Evolutionary conservation across 1,139 yeast species (phyloP).

Genomic region (Wickerhamomyces sp.): DNA sequence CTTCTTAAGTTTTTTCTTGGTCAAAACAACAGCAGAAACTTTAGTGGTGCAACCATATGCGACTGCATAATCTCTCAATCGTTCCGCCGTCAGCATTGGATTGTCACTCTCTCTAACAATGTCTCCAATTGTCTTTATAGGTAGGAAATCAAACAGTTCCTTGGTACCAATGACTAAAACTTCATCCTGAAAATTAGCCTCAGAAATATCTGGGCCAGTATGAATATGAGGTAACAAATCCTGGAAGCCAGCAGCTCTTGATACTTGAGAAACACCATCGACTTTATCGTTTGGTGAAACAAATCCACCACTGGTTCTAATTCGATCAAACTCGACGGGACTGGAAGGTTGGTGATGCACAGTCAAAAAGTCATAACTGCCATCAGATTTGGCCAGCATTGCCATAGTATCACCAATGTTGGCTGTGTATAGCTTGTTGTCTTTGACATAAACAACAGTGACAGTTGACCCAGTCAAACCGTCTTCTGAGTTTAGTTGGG

Average conservation of each 20-base stretch:
- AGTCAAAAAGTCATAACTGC: slow-evolving; percentile 70
- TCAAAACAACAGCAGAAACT: slow-evolving; percentile 78
- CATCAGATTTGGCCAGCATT: slow-evolving; percentile 71
- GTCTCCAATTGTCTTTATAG: slow-evolving; percentile 86
- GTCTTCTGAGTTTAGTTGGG: slow-evolving; percentile 52
- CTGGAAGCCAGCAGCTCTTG: slow-evolving; percentile 90
- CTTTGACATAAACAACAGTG: slow-evolving; percentile 73
- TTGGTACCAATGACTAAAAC: slow-evolving; percentile 82
- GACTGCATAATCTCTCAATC: slow-evolving; percentile 87
- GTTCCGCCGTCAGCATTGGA: slow-evolving; percentile 91
- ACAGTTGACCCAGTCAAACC: slow-evolving; percentile 82
- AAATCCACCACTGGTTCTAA: slow-evolving; percentile 87
- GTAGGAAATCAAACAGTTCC: slow-evolving; percentile 79
- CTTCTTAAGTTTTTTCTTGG: slow-evolving; percentile 45
- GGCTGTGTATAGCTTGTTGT: slow-evolving; percentile 69
- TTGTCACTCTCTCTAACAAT: slow-evolving; percentile 77
- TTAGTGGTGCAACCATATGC: slow-evolving; percentile 86
- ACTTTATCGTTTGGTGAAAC: slow-evolving; percentile 82
- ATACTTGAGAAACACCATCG: slow-evolving; percentile 77
- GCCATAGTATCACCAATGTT: slow-evolving; percentile 91
- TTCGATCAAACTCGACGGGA: slow-evolving; percentile 76
- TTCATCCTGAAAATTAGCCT: slow-evolving; percentile 67
- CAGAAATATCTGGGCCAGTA: slow-evolving; percentile 78
- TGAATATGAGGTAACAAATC: slow-evolving; percentile 84
- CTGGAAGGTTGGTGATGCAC: slow-evolving; percentile 82